Conservation (phyloP, 495 filamentous ascomycete genomes). For the Tuber calosporum region DNA sequence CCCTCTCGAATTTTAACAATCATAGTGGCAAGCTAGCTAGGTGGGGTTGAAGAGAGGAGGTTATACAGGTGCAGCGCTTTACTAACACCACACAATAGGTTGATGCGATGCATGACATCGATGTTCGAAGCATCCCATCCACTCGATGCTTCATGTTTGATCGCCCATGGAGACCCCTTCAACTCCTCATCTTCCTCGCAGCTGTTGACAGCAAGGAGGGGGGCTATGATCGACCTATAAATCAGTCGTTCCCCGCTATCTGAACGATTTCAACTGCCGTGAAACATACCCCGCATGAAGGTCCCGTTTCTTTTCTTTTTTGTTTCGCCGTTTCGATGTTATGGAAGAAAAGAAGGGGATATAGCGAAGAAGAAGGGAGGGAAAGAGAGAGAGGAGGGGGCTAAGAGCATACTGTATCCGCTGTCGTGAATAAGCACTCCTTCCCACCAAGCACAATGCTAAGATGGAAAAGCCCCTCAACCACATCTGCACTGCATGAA, state of each 20-base stretch:
- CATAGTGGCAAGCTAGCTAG: background rate
- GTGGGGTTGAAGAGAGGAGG: background rate
- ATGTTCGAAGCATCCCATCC: background rate
- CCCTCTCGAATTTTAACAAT: background rate
- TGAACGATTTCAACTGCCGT: background rate
- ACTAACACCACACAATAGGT: background rate
- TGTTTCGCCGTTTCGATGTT: background rate
- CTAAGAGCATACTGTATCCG: background rate
- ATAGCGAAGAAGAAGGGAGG: background rate
- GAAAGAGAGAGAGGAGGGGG: background rate
- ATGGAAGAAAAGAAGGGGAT: background rate
- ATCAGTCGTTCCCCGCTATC: background rate
- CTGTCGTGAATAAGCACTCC: background rate
- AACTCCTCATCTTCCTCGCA: background rate
- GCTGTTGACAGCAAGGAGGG: background rate
- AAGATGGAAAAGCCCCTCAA: background rate
- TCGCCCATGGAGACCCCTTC: background rate
- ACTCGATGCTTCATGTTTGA: background rate
- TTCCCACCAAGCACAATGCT: background rate
- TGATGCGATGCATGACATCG: background rate
- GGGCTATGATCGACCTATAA: background rate
- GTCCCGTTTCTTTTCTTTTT: background rate
- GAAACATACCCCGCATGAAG: background rate
- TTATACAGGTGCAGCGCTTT: background rate
- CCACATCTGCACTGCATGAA: background rate